Conservation (phyloP, 2,329 filamentous ascomycete genomes). For the Xenoacremonium recifei region DNA sequence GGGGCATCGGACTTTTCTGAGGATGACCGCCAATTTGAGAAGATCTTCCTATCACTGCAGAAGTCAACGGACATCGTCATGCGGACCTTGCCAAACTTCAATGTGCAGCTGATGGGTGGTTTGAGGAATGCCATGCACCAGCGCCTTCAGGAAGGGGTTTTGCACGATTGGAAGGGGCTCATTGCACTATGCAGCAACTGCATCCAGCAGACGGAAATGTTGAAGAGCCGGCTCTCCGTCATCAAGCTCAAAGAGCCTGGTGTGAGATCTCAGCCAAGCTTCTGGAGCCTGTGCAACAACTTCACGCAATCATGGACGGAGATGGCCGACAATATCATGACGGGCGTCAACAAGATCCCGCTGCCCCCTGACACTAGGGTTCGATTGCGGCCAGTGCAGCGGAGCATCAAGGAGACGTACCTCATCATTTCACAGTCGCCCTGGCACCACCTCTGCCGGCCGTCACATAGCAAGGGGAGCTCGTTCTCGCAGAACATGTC, state of each 20-base stretch:
- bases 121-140: constrained; percentile 63
- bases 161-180: constrained; percentile 67
- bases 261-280: constrained; percentile 60
- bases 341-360: constrained; percentile 49
- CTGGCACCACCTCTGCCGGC: constrained; percentile 47
- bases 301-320: constrained; percentile 71
- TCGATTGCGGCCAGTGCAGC: constrained; percentile 77
- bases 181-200: constrained; percentile 70
- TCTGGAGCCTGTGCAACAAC: constrained; percentile 71
- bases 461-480: constrained; percentile 15
- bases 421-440: constrained; percentile 64
- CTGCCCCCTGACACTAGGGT: constrained; percentile 67
- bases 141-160: constrained; percentile 56
- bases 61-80: constrained; percentile 72
- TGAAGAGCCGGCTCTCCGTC: constrained; percentile 70
- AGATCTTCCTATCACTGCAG: constrained; percentile 74
- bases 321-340: constrained; percentile 60
- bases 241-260: constrained; percentile 86
- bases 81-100: constrained; percentile 67
- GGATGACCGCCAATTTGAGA: constrained; percentile 79
- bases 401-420: constrained; percentile 76
- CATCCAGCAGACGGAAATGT: constrained; percentile 69
- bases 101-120: constrained; percentile 62
- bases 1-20: constrained; percentile 64
- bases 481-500: constrained; percentile 26